Evolutionary conservation across 805 yeast species (phyloP).

Genomic region (Yarrowia deformans): DNA sequence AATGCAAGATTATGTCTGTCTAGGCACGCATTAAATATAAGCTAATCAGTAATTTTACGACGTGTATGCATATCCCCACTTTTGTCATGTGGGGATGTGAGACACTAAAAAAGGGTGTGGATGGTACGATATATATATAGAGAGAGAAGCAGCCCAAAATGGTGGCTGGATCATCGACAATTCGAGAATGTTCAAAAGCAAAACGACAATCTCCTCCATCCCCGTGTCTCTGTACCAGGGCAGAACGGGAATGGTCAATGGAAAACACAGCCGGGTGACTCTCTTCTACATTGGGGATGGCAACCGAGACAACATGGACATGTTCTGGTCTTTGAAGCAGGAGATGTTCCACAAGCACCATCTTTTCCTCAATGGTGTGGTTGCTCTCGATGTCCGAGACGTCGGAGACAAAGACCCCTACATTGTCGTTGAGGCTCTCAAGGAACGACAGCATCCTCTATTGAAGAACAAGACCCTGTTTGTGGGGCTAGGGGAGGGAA

Average conservation of each 20-base stretch:
- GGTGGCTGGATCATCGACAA: background rate
- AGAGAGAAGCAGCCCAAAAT: no score
- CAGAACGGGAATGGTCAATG: constrained; percentile 23
- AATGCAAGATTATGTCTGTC: constrained; percentile 18
- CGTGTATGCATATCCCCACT: constrained; percentile 17
- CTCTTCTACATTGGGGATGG: constrained; percentile 27
- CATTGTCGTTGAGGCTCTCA: background rate
- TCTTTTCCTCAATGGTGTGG: constrained; percentile 12
- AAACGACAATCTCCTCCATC: background rate
- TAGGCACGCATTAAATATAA: background rate
- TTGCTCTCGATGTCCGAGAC: constrained; percentile 6
- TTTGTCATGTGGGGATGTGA: constrained; percentile 24
- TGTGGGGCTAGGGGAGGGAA: constrained; percentile 8
- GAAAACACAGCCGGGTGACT: constrained; percentile 7
- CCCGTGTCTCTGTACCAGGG: constrained; percentile 18
- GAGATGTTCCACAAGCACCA: constrained; percentile 7
- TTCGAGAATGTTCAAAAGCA: constrained; percentile 7
- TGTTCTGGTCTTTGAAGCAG: constrained; percentile 17
- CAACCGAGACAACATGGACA: background rate
- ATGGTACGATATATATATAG: background rate
- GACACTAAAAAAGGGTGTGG: background rate
- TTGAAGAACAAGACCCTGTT: constrained; percentile 9
- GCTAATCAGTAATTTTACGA: background rate
- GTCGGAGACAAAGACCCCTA: background rate
- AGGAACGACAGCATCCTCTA: background rate